Conservation (phyloP, 148 eudicot genomes). For the Vaccinium darrowii region DNA sequence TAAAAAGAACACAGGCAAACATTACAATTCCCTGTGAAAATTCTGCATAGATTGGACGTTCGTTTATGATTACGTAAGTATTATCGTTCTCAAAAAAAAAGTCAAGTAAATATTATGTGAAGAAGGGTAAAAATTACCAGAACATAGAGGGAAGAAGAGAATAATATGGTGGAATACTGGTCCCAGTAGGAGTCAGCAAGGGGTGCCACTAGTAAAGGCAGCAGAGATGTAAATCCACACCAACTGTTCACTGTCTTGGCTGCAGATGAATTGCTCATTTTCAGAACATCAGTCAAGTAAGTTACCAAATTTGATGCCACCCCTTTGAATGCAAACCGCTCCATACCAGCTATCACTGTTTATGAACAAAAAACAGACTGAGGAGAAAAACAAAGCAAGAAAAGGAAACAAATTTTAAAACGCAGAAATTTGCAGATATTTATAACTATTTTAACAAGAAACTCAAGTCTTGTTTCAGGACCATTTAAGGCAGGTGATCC, state of each 20-base stretch:
- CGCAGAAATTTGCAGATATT: not conserved
- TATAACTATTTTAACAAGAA: not conserved
- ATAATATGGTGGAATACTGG: slow-evolving; percentile 57
- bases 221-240: slow-evolving; percentile 79
- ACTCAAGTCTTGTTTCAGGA: not conserved
- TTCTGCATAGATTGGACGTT: not conserved
- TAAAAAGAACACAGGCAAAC: not conserved
- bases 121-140: slow-evolving; percentile 42
- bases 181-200: slow-evolving; percentile 78
- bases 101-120: not conserved
- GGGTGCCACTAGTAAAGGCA: slow-evolving; percentile 80
- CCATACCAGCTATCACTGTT: slow-evolving; percentile 82
- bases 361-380: not conserved
- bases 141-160: slow-evolving; percentile 59
- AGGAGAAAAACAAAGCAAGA: not conserved
- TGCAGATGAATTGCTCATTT: slow-evolving; percentile 82
- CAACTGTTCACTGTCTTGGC: slow-evolving; percentile 84
- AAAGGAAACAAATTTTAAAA: not conserved
- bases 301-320: slow-evolving; percentile 95
- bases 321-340: slow-evolving; percentile 97
- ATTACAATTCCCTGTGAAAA: not conserved
- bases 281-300: slow-evolving; percentile 64
- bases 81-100: not conserved
- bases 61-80: too few species aligned
- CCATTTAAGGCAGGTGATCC: not conserved